phyloP scores from a whole-genome alignment of 1,284 basidiomycete genomes.

The Mrakiaceae sp. region DNA sequence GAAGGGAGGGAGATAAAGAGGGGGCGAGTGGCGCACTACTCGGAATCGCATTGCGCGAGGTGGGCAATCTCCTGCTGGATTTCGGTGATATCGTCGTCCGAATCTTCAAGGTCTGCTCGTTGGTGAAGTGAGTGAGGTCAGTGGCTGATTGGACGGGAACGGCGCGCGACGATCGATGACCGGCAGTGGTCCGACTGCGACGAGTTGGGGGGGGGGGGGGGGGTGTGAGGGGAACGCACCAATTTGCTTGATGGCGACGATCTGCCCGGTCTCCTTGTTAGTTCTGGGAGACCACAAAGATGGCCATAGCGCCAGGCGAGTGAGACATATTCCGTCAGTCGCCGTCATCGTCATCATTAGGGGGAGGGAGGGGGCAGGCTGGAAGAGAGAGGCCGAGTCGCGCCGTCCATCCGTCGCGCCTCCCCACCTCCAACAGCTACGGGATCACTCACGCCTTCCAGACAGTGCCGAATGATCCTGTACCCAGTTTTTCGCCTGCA shows the following conservation, averaged over 20 bases:
- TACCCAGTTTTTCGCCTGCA: constrained; percentile 70
- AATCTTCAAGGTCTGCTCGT: constrained; percentile 42
- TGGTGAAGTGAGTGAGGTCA: not conserved
- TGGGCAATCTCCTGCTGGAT: constrained; percentile 97
- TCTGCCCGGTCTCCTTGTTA: constrained; percentile 83
- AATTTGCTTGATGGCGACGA: constrained; percentile 97
- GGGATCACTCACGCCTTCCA: constrained; percentile 62
- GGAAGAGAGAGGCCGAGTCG: not conserved
- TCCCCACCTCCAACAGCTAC: not conserved
- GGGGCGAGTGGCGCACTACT: constrained; percentile 41
- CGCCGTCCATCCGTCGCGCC: not conserved
- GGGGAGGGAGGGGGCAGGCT: not conserved
- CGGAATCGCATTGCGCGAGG: constrained; percentile 87
- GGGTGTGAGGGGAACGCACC: constrained; percentile 42
- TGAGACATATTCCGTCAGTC: not conserved
- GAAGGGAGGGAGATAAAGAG: not conserved
- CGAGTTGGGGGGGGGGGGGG: not conserved
- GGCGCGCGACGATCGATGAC: not conserved
- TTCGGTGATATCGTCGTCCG: constrained; percentile 89
- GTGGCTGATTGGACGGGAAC: not conserved
- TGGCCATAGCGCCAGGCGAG: not conserved
- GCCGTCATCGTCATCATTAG: not conserved
- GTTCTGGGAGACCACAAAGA: constrained; percentile 36
- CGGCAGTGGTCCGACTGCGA: too few relatives aligned
- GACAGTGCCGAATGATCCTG: constrained; percentile 93